Percentiles rank a stretch among this genome's conserved stretches.
These are phyloP conservation scores for Ophiosphaerella herpotricha DNA, from an alignment of 2,329 filamentous ascomycete genomes.

Conservation along the genomic window DNA sequence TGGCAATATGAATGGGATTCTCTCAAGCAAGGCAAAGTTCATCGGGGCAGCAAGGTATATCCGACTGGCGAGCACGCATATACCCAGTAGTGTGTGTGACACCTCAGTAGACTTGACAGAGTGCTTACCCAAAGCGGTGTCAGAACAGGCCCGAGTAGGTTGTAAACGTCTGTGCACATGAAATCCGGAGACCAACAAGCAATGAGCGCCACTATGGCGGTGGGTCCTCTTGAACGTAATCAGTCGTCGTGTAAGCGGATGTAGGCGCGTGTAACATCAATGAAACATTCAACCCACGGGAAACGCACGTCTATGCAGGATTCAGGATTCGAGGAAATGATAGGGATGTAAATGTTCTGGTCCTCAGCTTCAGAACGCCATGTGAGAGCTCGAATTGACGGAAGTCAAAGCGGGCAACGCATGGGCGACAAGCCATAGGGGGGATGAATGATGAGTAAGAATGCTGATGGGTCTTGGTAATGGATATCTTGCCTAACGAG, in stretches of 20 bases:
- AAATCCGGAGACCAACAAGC: conserved; percentile 7
- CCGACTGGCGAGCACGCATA: conserved; percentile 1
- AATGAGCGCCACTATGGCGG: conserved; percentile 18
- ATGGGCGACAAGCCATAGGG: conserved; percentile 7
- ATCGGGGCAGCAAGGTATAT: conserved; percentile 1
- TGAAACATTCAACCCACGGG: background rate
- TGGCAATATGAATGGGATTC: conserved; percentile 13
- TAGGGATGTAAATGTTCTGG: conserved; percentile 3
- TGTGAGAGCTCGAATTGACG: conserved; percentile 1
- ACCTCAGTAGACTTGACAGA: background rate
- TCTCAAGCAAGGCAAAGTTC: conserved; percentile 2
- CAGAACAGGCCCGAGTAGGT: conserved; percentile 5
- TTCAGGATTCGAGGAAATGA: background rate
- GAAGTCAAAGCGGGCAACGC: conserved; percentile 2
- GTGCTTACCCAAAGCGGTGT: background rate
- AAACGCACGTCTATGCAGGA: conserved; percentile 10
- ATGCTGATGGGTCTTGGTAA: conserved; percentile 22
- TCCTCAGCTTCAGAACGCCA: background rate
- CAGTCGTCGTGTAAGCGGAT: conserved; percentile 1
- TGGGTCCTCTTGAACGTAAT: conserved; percentile 6
- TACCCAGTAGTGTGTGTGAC: background rate
- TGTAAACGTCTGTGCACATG: conserved; percentile 13
- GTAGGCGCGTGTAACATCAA: background rate
- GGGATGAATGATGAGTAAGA: conserved; percentile 25
- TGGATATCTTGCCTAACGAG: conserved; percentile 4